Conservation (phyloP, 2,329 filamentous ascomycete species). For the Pseudogymnoascus sp. region DNA sequence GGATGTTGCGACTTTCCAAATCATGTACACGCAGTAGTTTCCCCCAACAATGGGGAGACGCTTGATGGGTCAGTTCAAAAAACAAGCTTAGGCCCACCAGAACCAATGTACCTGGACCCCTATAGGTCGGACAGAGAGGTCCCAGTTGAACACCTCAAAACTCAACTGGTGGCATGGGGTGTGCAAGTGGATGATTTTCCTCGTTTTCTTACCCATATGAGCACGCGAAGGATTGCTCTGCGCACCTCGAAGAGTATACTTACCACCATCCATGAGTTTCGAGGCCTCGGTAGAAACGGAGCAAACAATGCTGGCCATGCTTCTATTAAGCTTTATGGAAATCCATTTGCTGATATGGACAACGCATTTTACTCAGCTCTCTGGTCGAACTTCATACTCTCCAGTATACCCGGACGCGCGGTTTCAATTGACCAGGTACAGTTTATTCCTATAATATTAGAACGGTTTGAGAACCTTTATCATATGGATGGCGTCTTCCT, state of each 20-base stretch:
- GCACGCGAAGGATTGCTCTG: slow-evolving; percentile 61
- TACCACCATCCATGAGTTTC: slow-evolving; percentile 56
- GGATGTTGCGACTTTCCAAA: slow-evolving; percentile 75
- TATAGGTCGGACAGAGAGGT: slow-evolving; percentile 67
- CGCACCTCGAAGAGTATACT: slow-evolving; percentile 77
- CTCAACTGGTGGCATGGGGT: slow-evolving; percentile 46
- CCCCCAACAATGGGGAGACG: slow-evolving; percentile 52
- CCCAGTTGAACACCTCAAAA: slow-evolving; percentile 50
- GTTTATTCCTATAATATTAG: slow-evolving; percentile 32
- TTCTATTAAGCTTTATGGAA: slow-evolving; percentile 27
- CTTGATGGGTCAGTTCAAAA: slow-evolving; percentile 46
- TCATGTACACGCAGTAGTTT: slow-evolving; percentile 77
- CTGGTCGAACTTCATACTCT: slow-evolving; percentile 34
- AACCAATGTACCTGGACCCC: slow-evolving; percentile 77
- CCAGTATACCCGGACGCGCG: slow-evolving; percentile 21
- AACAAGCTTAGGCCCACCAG: slow-evolving; percentile 36
- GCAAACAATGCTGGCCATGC: slow-evolving; percentile 32
- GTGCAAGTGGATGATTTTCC: slow-evolving; percentile 39
- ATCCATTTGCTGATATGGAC: slow-evolving; percentile 31
- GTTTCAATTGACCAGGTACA: slow-evolving; percentile 25
- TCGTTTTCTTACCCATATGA: slow-evolving; percentile 58
- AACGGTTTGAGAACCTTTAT: slow-evolving; percentile 32
- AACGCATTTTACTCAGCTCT: slow-evolving; percentile 35
- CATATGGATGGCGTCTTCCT: slow-evolving; percentile 35
- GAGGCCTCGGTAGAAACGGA: slow-evolving; percentile 25